These are phyloP conservation scores for Metschnikowia vanudenii DNA, from an alignment of 805 yeast genomes.

Conservation along the genomic window DNA sequence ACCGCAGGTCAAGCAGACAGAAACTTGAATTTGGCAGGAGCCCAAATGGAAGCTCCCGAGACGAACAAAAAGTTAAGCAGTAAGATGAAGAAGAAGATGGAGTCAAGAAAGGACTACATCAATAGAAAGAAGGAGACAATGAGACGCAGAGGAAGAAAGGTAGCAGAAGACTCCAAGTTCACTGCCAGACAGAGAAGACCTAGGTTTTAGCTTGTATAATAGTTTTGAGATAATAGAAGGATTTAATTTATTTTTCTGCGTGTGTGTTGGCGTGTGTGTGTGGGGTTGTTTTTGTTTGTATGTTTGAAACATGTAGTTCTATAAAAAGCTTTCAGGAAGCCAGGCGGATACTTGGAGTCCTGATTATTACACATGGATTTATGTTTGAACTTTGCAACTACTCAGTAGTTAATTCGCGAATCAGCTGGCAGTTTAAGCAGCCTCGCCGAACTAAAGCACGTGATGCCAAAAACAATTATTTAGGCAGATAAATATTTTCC, in stretches of 20 bases:
- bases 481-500: no score
- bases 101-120: slow-evolving; percentile 77
- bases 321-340: no score
- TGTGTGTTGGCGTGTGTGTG: no score
- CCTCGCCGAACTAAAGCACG: no score
- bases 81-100: slow-evolving; percentile 54
- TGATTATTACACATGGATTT: no score
- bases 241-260: background rate
- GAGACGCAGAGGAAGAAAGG: slow-evolving; percentile 86
- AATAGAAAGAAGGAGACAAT: slow-evolving; percentile 88
- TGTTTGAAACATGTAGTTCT: no score
- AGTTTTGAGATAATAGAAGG: background rate
- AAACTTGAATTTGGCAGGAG: slow-evolving; percentile 74
- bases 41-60: slow-evolving; percentile 69
- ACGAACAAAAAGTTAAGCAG: slow-evolving; percentile 41
- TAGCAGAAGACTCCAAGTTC: slow-evolving; percentile 86
- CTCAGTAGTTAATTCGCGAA: no score
- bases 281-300: no score
- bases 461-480: no score
- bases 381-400: no score
- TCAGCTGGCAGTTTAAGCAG: no score
- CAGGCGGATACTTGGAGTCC: no score
- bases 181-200: slow-evolving; percentile 72
- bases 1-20: slow-evolving; percentile 82
- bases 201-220: slow-evolving; percentile 28